A percentile compares a stretch with the other conserved stretches of the same genome.
Evolutionary conservation across 495 filamentous ascomycete species (phyloP).

Genomic region (Podospora appendiculata): DNA sequence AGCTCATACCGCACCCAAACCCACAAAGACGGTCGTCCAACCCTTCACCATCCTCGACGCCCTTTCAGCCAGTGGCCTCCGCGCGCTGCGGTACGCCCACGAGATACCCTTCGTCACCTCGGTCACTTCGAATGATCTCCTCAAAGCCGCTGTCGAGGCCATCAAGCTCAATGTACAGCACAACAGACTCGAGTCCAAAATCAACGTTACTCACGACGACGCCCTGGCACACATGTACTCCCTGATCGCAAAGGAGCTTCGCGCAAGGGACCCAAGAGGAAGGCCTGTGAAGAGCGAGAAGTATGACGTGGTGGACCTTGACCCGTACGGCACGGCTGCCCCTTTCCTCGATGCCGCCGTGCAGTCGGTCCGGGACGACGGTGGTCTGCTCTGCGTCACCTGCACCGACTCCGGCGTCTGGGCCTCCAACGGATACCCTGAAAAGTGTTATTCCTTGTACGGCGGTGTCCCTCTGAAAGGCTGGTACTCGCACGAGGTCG

Average conservation of each 20-base stretch:
- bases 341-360: constrained; percentile 88
- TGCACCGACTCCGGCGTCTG: constrained; percentile 94
- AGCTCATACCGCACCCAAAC: constrained; percentile 1
- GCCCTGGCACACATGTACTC: constrained; percentile 87
- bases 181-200: constrained; percentile 63
- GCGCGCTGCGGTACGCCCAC: constrained; percentile 83
- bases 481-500: constrained; percentile 77
- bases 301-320: constrained; percentile 93
- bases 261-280: constrained; percentile 18
- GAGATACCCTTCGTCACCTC: constrained; percentile 78
- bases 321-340: constrained; percentile 88
- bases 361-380: constrained; percentile 70
- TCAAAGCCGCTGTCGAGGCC: constrained; percentile 63
- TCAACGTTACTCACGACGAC: constrained; percentile 67
- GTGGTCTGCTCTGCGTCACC: constrained; percentile 87
- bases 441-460: constrained; percentile 88
- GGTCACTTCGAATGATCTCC: constrained; percentile 85
- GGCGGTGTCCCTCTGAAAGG: constrained; percentile 83
- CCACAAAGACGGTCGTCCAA: constrained; percentile 10
- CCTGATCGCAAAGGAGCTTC: constrained; percentile 36
- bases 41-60: constrained; percentile 85
- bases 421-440: constrained; percentile 84
- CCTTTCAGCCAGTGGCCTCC: constrained; percentile 86
- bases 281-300: constrained; percentile 29
- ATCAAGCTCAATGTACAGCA: constrained; percentile 79